A percentile compares a stretch with the other conserved stretches of the same genome.
phyloP scores from a whole-genome alignment of 176 grass and related monocot species.

The Oryza glaberrima region DNA sequence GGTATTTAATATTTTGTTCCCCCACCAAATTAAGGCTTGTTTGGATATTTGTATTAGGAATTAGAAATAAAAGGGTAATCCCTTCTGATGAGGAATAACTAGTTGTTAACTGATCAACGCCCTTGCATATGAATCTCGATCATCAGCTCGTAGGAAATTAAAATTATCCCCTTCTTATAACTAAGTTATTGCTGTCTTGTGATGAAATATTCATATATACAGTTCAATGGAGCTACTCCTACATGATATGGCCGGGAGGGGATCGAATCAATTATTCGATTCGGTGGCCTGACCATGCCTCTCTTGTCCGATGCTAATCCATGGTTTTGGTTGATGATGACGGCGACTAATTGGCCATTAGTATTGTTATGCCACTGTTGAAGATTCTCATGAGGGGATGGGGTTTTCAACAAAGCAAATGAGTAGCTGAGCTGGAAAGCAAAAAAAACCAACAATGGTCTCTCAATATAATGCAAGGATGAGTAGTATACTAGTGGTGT shows the following conservation, averaged over 20 bases:
- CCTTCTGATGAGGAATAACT: background rate
- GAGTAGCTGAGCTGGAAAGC: constrained; percentile 55
- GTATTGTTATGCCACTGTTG: constrained; percentile 12
- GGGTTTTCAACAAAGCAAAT: constrained; percentile 49
- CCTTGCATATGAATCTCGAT: background rate
- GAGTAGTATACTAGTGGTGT: background rate
- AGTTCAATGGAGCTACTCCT: background rate
- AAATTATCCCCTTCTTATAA: background rate
- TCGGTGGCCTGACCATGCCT: constrained; percentile 9
- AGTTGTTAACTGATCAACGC: background rate
- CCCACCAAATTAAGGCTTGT: background rate
- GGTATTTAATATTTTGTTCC: background rate
- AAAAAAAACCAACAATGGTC: background rate
- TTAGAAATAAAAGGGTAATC: background rate
- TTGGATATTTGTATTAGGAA: background rate
- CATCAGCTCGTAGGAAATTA: background rate
- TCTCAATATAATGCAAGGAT: constrained; percentile 3
- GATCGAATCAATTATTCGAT: constrained; percentile 18
- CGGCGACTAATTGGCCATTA: constrained; percentile 59
- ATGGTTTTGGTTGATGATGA: constrained; percentile 39
- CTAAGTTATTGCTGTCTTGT: background rate
- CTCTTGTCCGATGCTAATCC: constrained; percentile 44
- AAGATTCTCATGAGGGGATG: constrained; percentile 48
- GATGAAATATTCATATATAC: background rate
- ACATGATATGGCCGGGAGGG: constrained; percentile 10